Evolutionary conservation across 1,284 basidiomycete species (phyloP).

Genomic region (Retiboletus flavoniger): DNA sequence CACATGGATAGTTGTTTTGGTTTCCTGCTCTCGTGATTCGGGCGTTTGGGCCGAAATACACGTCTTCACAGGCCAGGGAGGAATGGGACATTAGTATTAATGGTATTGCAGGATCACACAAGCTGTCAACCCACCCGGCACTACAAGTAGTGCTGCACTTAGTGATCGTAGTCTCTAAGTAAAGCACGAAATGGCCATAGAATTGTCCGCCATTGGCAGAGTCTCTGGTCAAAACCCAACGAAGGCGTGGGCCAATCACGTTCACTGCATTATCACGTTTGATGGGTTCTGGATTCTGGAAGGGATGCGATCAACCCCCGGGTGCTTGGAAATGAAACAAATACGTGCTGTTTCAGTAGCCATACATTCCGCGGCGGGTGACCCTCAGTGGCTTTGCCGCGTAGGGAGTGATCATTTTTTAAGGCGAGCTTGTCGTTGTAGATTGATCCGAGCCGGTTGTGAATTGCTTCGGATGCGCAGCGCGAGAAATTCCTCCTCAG

Average conservation of each 20-base stretch:
- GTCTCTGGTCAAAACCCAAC: not conserved
- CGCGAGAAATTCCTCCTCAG: not conserved
- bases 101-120: too few relatives aligned
- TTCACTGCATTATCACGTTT: not conserved
- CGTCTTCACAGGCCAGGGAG: not conserved
- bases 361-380: not conserved
- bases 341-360: not conserved
- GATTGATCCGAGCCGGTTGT: not conserved
- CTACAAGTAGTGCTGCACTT: too few relatives aligned
- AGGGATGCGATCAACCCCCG: not conserved
- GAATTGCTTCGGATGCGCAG: not conserved
- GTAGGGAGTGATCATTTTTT: not conserved
- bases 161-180: not conserved
- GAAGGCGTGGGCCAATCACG: conserved; percentile 2
- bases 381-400: not conserved
- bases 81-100: too few relatives aligned
- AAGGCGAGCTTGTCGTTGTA: not conserved
- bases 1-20: not conserved
- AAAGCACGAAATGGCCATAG: not conserved
- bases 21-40: not conserved
- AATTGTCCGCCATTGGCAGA: not conserved
- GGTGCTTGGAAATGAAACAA: not conserved
- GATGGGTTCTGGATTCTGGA: not conserved
- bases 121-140: too few relatives aligned
- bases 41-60: not conserved